Percentiles rank a stretch among this genome's conserved stretches.
Conservation (phyloP, 2,329 filamentous ascomycete genomes). For the Ophiocordyceps robertsii region DNA sequence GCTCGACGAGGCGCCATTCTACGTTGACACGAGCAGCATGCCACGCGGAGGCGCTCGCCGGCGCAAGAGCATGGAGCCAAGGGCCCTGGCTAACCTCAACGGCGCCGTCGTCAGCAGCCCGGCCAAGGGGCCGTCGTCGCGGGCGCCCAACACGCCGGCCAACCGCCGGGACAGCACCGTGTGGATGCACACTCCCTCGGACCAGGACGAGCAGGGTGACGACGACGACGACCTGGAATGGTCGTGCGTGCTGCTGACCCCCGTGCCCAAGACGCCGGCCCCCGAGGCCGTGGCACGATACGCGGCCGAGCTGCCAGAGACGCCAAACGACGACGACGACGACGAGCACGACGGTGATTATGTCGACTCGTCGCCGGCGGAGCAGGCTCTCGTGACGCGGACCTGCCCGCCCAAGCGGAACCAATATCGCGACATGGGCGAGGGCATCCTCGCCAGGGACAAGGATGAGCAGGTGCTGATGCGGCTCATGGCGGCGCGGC, state of each 20-base stretch:
- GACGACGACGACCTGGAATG: slow-evolving; percentile 25
- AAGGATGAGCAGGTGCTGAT: slow-evolving; percentile 45
- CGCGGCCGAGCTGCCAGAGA: slow-evolving; percentile 35
- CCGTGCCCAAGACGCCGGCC: slow-evolving; percentile 44
- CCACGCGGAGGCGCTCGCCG: slow-evolving; percentile 59
- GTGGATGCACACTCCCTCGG: slow-evolving; percentile 42
- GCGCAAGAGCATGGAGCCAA: slow-evolving; percentile 72
- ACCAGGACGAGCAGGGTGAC: slow-evolving; percentile 21
- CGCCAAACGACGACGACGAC: slow-evolving; percentile 23
- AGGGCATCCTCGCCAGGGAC: slow-evolving; percentile 30
- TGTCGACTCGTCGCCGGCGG: slow-evolving; percentile 16
- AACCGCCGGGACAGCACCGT: slow-evolving; percentile 39
- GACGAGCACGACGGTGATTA: slow-evolving; percentile 6
- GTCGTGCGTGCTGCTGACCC: slow-evolving; percentile 33
- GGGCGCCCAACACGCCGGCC: slow-evolving; percentile 31
- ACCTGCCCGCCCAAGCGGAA: slow-evolving; percentile 42
- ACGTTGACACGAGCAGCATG: slow-evolving; percentile 51
- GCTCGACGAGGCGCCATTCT: slow-evolving; percentile 60
- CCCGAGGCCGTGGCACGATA: slow-evolving; percentile 40
- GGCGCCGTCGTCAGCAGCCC: slow-evolving; percentile 41
- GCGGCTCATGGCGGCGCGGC: slow-evolving; percentile 55
- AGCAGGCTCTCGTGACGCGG: slow-evolving; percentile 28
- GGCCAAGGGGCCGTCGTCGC: slow-evolving; percentile 21
- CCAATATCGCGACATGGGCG: slow-evolving; percentile 23
- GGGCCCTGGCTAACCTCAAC: slow-evolving; percentile 54